Evolutionary conservation across 345 rosid genomes (phyloP), one percentile per base, ranked within the genome.

Genomic region (Balakata baccata): DNA sequence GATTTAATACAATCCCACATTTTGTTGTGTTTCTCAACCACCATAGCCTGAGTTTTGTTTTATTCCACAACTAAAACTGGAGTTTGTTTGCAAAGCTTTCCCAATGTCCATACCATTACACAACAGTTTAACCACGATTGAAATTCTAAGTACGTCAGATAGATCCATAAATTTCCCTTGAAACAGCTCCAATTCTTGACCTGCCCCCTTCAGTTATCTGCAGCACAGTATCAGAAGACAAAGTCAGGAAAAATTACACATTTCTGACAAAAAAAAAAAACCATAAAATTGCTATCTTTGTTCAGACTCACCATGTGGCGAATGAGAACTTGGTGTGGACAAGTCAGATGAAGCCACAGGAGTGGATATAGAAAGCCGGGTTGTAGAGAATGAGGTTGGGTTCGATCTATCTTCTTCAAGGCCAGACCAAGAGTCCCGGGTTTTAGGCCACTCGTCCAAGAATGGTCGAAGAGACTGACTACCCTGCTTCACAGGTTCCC

Each of bases 291-390:
- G 11, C 11, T 12, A 34, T 12, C 20, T 0, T 18, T 16, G 43
- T 57, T 74, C 56, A 59, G 45, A 75, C 82, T 81, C 77, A 84
- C 89, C 81, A 0, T 63, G 85, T 1, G 85, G 84, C 69, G 90
- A 84, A 47, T 47, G 80, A 23, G 86, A 81, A 64, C 80, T 79
- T 3, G 83, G 78, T 11, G 81, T 65, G 14, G 86, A 82, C 72
- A 84, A 75, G 72, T 79, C 88, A 0, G 87, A 69, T 2, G 90
- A 78, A 60, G 83, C 80, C 78, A 85, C 64, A 3, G 88, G 90
- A 74, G 83, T 86, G 70, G 88, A 86, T 47, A 84, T 86, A 3
- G 90, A 86, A 64, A 86, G 87, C 79, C 84, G 86, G 43, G 86
- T 84, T 43, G 88, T 85, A 0, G 90, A 83, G 57, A 75, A 80